A percentile compares a stretch with the other conserved stretches of the same genome.
Conservation (phyloP, 2,329 filamentous ascomycete genomes). For the Monilinia laxa region DNA sequence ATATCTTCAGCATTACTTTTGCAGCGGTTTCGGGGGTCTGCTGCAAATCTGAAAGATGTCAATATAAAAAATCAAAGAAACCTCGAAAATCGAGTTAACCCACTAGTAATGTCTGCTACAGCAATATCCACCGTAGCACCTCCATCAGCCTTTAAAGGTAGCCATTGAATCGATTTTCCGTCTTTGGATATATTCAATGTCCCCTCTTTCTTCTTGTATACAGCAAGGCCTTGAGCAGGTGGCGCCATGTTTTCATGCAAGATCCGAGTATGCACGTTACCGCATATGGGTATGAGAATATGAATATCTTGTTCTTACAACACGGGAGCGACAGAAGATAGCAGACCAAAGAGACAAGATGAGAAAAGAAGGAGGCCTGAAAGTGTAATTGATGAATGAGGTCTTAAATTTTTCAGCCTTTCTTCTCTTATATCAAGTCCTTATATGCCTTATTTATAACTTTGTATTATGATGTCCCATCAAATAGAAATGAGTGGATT, state of each 20-base stretch:
- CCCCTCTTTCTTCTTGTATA: slow-evolving; percentile 97
- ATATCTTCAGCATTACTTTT: slow-evolving; percentile 93
- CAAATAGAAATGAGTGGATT: not conserved
- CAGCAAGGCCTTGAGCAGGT: slow-evolving; percentile 55
- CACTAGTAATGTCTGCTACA: slow-evolving; percentile 80
- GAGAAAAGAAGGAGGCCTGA: not conserved
- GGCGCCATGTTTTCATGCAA: slow-evolving; percentile 25
- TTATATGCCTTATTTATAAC: not conserved
- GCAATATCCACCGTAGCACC: slow-evolving; percentile 66
- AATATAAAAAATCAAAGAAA: slow-evolving; percentile 25
- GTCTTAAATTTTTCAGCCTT: not conserved
- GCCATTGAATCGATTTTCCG: slow-evolving; percentile 76
- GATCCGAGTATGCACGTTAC: slow-evolving; percentile 5
- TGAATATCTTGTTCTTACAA: not conserved
- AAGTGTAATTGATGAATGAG: not conserved
- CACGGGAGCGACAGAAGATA: not conserved
- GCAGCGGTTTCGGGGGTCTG: slow-evolving; percentile 85
- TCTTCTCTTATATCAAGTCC: not conserved
- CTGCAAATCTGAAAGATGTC: slow-evolving; percentile 69
- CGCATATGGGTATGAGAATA: slow-evolving; percentile 3
- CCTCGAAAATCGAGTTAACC: slow-evolving; percentile 40
- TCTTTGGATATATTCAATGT: slow-evolving; percentile 73
- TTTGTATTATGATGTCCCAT: not conserved
- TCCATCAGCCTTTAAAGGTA: slow-evolving; percentile 60
- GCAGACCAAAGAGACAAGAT: not conserved